Conservation (phyloP, 2,329 filamentous ascomycete genomes). For the Calonectria pseudoreteaudii region DNA sequence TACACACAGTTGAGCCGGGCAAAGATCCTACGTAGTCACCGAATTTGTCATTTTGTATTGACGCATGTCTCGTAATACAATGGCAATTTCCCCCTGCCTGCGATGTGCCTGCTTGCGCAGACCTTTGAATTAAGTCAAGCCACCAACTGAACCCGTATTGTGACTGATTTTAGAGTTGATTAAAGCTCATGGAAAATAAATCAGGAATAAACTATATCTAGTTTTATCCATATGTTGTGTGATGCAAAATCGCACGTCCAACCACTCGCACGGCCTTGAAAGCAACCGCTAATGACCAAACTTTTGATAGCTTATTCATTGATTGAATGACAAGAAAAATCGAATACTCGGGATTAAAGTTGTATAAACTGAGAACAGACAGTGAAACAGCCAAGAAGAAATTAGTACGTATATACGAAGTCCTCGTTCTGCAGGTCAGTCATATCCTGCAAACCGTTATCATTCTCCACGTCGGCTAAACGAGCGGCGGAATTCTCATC, state of each 20-base stretch:
- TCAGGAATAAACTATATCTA: neutral
- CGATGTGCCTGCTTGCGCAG: too few relatives aligned
- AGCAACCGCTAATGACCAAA: neutral
- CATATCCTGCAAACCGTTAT: conserved; percentile 14
- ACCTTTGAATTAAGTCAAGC: neutral
- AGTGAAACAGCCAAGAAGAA: neutral
- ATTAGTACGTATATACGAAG: conserved; percentile 15
- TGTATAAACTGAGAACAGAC: neutral
- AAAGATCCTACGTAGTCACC: too few relatives aligned
- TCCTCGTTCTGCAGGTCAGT: conserved; percentile 21
- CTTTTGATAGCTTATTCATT: neutral
- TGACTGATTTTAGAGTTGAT: neutral
- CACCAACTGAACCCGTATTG: neutral
- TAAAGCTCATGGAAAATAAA: neutral
- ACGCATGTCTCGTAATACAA: too few relatives aligned
- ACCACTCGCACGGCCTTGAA: too few relatives aligned
- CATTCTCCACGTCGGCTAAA: neutral
- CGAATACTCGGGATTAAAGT: neutral
- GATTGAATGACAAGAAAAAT: neutral
- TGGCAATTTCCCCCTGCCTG: too few relatives aligned
- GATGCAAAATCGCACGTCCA: neutral
- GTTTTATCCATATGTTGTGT: neutral
- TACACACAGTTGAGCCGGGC: too few relatives aligned
- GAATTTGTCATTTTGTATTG: too few relatives aligned
- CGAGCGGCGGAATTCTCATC: neutral